Evolutionary conservation across 2,329 filamentous ascomycete genomes (phyloP).

Genomic region (Cladosporium sp.): DNA sequence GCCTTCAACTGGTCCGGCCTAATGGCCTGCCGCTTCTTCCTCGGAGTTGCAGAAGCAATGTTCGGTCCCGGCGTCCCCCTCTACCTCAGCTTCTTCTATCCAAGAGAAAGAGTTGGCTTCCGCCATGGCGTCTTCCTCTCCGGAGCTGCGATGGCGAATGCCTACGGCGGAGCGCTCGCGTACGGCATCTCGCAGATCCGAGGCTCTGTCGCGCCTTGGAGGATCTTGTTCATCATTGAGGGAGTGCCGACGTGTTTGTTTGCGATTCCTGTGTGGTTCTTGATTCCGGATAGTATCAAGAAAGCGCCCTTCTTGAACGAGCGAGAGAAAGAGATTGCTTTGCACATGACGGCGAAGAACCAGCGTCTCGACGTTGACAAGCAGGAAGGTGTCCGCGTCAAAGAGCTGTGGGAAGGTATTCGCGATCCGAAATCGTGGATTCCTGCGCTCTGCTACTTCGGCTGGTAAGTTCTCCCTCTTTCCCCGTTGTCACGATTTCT

Average conservation of each 20-base stretch:
- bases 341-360: conserved; percentile 28
- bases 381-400: conserved; percentile 43
- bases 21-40: conserved; percentile 48
- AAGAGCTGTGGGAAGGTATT: conserved; percentile 47
- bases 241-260: conserved; percentile 57
- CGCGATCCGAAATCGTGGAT: conserved; percentile 28
- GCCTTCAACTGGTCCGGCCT: conserved; percentile 42
- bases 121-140: conserved; percentile 52
- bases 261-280: conserved; percentile 52
- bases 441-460: conserved; percentile 53
- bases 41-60: conserved; percentile 36
- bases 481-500: background rate
- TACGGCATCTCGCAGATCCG: conserved; percentile 62
- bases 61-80: conserved; percentile 52
- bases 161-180: conserved; percentile 66
- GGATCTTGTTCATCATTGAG: conserved; percentile 58
- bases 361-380: conserved; percentile 18
- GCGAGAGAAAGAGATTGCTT: conserved; percentile 56
- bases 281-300: conserved; percentile 49
- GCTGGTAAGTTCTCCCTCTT: conserved; percentile 30
- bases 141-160: conserved; percentile 67
- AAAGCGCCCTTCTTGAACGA: conserved; percentile 51
- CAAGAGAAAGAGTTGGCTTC: conserved; percentile 53
- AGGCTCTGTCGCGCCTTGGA: conserved; percentile 58
- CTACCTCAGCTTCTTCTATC: conserved; percentile 62